Percentiles rank a stretch among this genome's conserved stretches.
phyloP scores from a whole-genome alignment of 495 filamentous ascomycete species.

The Tuber aestivum region DNA sequence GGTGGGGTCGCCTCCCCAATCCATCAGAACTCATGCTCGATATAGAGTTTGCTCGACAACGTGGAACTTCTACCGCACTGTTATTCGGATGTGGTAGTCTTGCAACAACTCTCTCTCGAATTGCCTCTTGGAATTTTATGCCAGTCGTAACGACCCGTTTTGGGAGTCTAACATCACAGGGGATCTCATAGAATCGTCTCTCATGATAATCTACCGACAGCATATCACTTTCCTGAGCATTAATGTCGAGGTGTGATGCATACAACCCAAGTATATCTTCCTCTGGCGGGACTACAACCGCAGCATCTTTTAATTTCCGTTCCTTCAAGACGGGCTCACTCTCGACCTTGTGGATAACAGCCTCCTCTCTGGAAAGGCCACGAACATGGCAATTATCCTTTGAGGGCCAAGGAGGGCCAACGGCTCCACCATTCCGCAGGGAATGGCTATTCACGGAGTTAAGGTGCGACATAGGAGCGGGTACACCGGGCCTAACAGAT shows the following conservation, averaged over 20 bases:
- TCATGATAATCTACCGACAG: constrained; percentile 17
- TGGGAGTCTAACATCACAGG: constrained; percentile 39
- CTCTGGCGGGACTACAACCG: constrained; percentile 16
- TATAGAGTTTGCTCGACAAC: constrained; percentile 46
- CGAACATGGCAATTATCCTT: constrained; percentile 58
- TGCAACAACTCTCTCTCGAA: constrained; percentile 27
- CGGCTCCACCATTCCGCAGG: constrained; percentile 56
- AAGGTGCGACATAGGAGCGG: constrained; percentile 5
- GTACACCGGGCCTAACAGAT: not conserved
- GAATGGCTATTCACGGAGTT: constrained; percentile 41
- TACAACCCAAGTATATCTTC: constrained; percentile 22
- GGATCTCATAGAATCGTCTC: constrained; percentile 28
- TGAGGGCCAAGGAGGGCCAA: constrained; percentile 66
- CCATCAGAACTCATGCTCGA: constrained; percentile 40
- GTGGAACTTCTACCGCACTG: constrained; percentile 41
- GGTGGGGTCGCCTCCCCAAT: constrained; percentile 34
- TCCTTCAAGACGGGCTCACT: not conserved
- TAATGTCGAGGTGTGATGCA: constrained; percentile 47
- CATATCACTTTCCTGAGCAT: constrained; percentile 49
- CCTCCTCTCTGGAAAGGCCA: constrained; percentile 32
- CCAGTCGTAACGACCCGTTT: constrained; percentile 41
- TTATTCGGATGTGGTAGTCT: constrained; percentile 38
- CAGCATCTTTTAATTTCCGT: constrained; percentile 34
- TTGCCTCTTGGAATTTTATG: constrained; percentile 38
- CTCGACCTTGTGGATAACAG: not conserved